These are phyloP conservation scores for Trichocladium uniseriatum DNA, from an alignment of 495 filamentous ascomycete species.

Conservation along the genomic window DNA sequence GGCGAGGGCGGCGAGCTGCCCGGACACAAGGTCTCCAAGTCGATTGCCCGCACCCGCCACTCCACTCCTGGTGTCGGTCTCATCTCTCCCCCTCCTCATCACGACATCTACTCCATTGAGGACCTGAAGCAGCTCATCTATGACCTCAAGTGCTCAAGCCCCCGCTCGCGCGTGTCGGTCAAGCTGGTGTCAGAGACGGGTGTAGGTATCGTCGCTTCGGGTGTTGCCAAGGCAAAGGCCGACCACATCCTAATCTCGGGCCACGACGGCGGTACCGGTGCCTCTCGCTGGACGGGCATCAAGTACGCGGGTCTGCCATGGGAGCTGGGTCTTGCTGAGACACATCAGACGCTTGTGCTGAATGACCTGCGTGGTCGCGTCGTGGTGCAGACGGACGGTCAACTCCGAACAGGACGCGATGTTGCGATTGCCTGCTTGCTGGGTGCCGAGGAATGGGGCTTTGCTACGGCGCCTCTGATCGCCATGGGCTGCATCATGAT, in stretches of 20 bases:
- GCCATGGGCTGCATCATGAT: constrained; percentile 98
- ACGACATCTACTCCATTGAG: constrained; percentile 99
- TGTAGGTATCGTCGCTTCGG: constrained; percentile 95
- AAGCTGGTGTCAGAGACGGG: constrained; percentile 98
- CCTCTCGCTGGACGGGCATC: constrained; percentile 98
- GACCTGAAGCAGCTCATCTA: constrained; percentile 99
- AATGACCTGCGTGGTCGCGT: constrained; percentile 97
- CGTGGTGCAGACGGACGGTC: constrained; percentile 95
- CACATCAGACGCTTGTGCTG: constrained; percentile 95
- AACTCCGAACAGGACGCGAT: constrained; percentile 88
- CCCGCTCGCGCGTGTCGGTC: constrained; percentile 89
- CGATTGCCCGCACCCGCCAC: constrained; percentile 92
- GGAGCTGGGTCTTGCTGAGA: constrained; percentile 97
- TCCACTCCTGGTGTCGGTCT: constrained; percentile 98
- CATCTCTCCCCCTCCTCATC: constrained; percentile 96
- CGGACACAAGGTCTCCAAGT: constrained; percentile 94
- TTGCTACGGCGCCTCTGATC: constrained; percentile 94
- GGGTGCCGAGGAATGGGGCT: constrained; percentile 96
- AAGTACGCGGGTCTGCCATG: constrained; percentile 98
- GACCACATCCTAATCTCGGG: constrained; percentile 98
- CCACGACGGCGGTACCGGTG: constrained; percentile 96
- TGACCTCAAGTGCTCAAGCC: constrained; percentile 96
- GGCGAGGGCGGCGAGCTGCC: constrained; percentile 98
- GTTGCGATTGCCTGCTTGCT: constrained; percentile 94
- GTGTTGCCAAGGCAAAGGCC: constrained; percentile 97